Conservation (phyloP, 2,329 filamentous ascomycete genomes). For the Talaromyces sp. region DNA sequence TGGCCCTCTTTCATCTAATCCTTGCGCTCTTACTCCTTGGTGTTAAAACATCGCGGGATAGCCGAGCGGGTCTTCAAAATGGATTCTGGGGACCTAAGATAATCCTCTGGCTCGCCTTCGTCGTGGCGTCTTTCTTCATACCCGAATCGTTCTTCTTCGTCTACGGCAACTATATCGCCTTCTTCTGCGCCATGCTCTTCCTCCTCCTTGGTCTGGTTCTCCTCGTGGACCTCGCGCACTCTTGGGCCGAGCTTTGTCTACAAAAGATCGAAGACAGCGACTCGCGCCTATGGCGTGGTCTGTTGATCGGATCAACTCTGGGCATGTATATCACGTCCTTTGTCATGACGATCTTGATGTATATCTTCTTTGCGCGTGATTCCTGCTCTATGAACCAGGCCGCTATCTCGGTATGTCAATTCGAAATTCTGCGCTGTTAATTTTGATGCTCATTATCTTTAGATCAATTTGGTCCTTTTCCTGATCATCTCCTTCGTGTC, state of each 20-base stretch:
- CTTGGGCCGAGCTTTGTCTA: slow-evolving; percentile 95
- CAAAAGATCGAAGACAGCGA: slow-evolving; percentile 89
- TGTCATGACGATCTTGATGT: slow-evolving; percentile 95
- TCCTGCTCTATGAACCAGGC: slow-evolving; percentile 95
- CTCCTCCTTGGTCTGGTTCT: slow-evolving; percentile 88
- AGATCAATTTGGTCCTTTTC: slow-evolving; percentile 83
- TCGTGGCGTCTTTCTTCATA: slow-evolving; percentile 92
- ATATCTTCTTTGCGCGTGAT: slow-evolving; percentile 84
- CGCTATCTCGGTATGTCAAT: slow-evolving; percentile 72
- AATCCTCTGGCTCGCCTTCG: slow-evolving; percentile 80
- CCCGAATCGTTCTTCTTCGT: slow-evolving; percentile 92
- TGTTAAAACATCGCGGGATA: slow-evolving; percentile 82
- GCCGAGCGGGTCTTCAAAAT: slow-evolving; percentile 87
- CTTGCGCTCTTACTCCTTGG: slow-evolving; percentile 83
- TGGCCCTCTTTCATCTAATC: slow-evolving; percentile 89
- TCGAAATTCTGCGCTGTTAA: not conserved
- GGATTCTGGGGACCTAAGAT: slow-evolving; percentile 99
- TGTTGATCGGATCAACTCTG: slow-evolving; percentile 89
- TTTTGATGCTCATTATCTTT: slow-evolving; percentile 26
- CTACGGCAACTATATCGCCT: slow-evolving; percentile 92
- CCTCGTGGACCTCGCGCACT: slow-evolving; percentile 91
- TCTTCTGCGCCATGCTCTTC: slow-evolving; percentile 88
- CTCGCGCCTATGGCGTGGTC: slow-evolving; percentile 77
- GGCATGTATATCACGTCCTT: slow-evolving; percentile 91
- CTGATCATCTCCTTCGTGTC: slow-evolving; percentile 80